Base-by-base conservation (phyloP, 345 rosid genomes). In the Pelargonium nanum region DNA sequence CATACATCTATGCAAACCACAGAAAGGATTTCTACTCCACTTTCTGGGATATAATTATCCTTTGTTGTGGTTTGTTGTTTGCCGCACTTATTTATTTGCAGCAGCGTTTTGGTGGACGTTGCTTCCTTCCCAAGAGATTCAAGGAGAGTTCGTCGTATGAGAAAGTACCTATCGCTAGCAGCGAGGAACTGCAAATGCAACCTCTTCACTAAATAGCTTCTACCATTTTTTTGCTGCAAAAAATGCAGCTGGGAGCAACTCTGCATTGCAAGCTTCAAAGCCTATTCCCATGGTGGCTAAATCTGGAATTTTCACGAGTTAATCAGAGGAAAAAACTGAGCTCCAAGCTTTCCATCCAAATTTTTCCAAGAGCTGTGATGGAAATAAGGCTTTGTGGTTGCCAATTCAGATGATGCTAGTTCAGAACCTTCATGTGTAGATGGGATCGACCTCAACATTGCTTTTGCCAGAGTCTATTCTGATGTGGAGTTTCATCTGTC, bases 1-100 rank as follows among this genome's bases (percentile, higher is more conserved):
- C 96, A 20, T 88, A 69, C 67, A 79, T 91, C 9, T 91, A 88
- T 65, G 96, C 92, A 32, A 85, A 82, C 71, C 98, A 80, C 74
- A 79, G 74, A 44, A 68, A 76, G 73, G 98, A 86, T 64, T 85
- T 84, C 9, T 86, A 80, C 70, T 91, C 98, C 44, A 86, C 87
- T 12, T 74, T 91, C 16, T 91, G 96, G 98, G 86, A 91, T 71
- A 74, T 91, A 26, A 62, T 82, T 13, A 88, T 91, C 53, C 83
- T 84, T 26, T 70, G 72, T 52, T 66, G 75, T 9, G 82, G 93
- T 55, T 30, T 89, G 69, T 34, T 89, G 60, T 85, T 85, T 4
- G 81, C 86, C 23, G 65, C 65, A 44, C 53, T 86, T 20, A 22
- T 92, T 48, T 89, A 74, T 81, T 65, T 83, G 76, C 96, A 87